phyloP scores from a whole-genome alignment of 1,139 yeast genomes.

The Debaryomyces coudertii region DNA sequence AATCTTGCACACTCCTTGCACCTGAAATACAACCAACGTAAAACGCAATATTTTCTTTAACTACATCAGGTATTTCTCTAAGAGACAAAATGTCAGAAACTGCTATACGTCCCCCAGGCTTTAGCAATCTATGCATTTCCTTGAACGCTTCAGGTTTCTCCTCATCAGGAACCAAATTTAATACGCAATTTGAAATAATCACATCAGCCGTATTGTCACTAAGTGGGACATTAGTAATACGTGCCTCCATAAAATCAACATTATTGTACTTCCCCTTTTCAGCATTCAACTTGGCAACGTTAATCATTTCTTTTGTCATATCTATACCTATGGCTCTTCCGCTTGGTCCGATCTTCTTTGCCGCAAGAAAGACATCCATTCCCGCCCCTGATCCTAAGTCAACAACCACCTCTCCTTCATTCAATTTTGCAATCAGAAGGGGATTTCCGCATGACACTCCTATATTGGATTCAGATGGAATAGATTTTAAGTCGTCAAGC shows the following conservation, averaged over 20 bases:
- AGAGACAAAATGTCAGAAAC: not conserved
- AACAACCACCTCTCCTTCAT: slow-evolving; percentile 1
- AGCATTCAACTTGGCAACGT: not conserved
- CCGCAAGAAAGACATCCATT: slow-evolving; percentile 2
- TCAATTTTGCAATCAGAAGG: not conserved
- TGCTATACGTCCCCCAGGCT: not conserved
- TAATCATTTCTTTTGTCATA: slow-evolving; percentile 1
- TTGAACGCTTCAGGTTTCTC: not conserved
- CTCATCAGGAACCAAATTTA: slow-evolving; percentile 1
- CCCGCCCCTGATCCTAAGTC: slow-evolving; percentile 5
- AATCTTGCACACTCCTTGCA: slow-evolving; percentile 1
- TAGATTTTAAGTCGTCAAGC: not conserved
- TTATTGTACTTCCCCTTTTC: not conserved
- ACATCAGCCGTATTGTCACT: not conserved
- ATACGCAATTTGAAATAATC: slow-evolving; percentile 1
- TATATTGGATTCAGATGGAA: slow-evolving; percentile 1
- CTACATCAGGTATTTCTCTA: not conserved
- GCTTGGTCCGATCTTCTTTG: slow-evolving; percentile 1
- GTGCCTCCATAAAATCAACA: slow-evolving; percentile 1
- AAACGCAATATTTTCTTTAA: not conserved
- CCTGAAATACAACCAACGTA: slow-evolving; percentile 4
- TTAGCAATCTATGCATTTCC: not conserved
- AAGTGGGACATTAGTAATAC: not conserved
- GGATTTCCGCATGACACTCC: slow-evolving; percentile 3
- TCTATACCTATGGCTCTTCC: not conserved